Conservation (phyloP, 495 filamentous ascomycete genomes). For the Lasiosphaeriaceae sp. region DNA sequence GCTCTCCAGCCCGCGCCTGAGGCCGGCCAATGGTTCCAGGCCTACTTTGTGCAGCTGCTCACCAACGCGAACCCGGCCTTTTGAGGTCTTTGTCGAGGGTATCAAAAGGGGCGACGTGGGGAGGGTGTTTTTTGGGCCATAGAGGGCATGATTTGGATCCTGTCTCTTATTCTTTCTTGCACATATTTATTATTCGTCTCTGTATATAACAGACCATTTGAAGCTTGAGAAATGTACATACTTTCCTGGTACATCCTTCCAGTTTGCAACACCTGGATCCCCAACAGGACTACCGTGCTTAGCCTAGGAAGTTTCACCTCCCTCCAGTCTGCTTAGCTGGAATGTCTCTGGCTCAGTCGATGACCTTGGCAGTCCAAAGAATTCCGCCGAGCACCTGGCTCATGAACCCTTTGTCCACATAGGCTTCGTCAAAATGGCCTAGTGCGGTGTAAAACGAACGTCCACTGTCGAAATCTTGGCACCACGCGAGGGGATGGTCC, state of each 20-base stretch:
- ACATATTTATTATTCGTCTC: not conserved
- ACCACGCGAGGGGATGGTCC: slow-evolving; percentile 35
- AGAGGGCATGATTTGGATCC: not conserved
- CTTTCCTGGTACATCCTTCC: not conserved
- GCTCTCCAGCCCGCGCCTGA: slow-evolving; percentile 66
- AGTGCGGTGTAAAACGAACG: slow-evolving; percentile 36
- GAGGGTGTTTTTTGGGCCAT: no score
- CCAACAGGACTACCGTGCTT: no score
- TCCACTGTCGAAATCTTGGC: slow-evolving; percentile 32
- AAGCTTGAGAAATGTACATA: not conserved
- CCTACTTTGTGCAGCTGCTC: slow-evolving; percentile 69
- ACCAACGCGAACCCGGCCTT: slow-evolving; percentile 63
- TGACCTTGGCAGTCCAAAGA: slow-evolving; percentile 26
- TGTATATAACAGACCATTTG: no score
- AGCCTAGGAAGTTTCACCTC: no score
- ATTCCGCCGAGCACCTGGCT: slow-evolving; percentile 28
- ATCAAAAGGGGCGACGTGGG: no score
- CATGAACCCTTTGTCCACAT: slow-evolving; percentile 30
- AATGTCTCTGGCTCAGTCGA: no score
- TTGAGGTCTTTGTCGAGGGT: slow-evolving; percentile 12
- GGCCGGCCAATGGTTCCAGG: slow-evolving; percentile 77
- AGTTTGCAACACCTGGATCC: no score
- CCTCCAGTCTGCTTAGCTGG: no score
- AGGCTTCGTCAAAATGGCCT: slow-evolving; percentile 40
- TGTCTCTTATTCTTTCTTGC: not conserved